Percentiles rank a stretch among this genome's conserved stretches.
phyloP scores from a whole-genome alignment of 306 rosid species.

The Cucumis melo region DNA sequence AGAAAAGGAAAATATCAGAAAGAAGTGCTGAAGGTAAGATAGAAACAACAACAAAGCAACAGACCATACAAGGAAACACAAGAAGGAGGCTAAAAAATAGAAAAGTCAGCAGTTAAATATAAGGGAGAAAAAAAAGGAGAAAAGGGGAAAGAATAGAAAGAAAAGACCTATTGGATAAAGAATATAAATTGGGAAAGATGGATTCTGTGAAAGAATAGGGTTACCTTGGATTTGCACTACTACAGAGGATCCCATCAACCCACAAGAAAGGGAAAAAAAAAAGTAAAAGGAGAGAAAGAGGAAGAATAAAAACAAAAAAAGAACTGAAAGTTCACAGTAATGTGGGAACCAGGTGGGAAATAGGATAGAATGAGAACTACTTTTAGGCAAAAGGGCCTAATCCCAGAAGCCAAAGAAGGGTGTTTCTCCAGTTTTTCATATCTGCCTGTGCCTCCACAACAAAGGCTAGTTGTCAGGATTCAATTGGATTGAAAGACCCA shows the following conservation, averaged over 20 bases:
- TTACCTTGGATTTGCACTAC: constrained; percentile 20
- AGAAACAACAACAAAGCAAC: not conserved
- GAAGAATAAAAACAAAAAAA: not conserved
- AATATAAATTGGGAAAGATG: constrained; percentile 9
- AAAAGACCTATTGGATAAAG: constrained; percentile 3
- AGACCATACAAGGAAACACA: not conserved
- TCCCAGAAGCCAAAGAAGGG: not conserved
- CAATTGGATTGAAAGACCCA: not conserved
- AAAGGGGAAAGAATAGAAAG: not conserved
- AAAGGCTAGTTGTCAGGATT: not conserved
- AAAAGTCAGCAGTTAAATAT: not conserved
- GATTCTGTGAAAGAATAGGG: constrained; percentile 20
- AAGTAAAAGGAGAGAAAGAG: not conserved
- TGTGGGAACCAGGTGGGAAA: not conserved
- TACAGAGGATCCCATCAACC: constrained; percentile 11
- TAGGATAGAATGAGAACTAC: not conserved
- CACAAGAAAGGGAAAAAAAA: not conserved
- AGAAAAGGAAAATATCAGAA: not conserved
- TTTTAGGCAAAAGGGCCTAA: not conserved
- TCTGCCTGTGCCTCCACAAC: not conserved
- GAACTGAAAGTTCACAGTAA: not conserved
- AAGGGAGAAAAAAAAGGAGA: not conserved
- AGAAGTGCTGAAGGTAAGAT: not conserved
- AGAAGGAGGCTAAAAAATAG: not conserved
- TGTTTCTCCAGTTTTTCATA: not conserved